Evolutionary conservation across 1,139 yeast species (phyloP).

Genomic region (Suhomyces chickasaworum): DNA sequence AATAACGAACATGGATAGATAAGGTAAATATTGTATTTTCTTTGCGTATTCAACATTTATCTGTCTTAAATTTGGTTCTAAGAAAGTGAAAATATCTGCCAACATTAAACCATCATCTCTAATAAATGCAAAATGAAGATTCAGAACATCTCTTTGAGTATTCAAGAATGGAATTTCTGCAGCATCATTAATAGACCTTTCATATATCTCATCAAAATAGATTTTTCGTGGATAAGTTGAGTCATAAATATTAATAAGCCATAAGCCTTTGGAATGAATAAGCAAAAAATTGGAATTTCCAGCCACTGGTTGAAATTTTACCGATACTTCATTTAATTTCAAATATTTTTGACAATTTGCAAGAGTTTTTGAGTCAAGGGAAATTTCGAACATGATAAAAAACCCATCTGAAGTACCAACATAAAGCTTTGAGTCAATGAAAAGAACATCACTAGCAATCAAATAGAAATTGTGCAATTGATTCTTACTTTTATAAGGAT

Average conservation of each 20-base stretch:
- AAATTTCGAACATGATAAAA: slow-evolving; percentile 13
- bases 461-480: slow-evolving; percentile 6
- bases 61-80: slow-evolving; percentile 33
- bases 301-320: slow-evolving; percentile 14
- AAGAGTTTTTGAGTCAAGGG: neutral
- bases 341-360: slow-evolving; percentile 17
- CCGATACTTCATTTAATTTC: slow-evolving; percentile 31
- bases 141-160: slow-evolving; percentile 5
- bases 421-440: slow-evolving; percentile 9
- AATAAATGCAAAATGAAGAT: slow-evolving; percentile 35
- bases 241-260: slow-evolving; percentile 42
- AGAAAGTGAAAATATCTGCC: slow-evolving; percentile 32
- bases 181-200: slow-evolving; percentile 21
- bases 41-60: slow-evolving; percentile 42
- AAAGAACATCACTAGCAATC: slow-evolving; percentile 15
- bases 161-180: slow-evolving; percentile 11
- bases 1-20: slow-evolving; percentile 35
- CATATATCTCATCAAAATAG: slow-evolving; percentile 40
- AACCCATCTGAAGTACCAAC: slow-evolving; percentile 25
- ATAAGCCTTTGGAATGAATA: slow-evolving; percentile 39
- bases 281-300: slow-evolving; percentile 25
- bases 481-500: slow-evolving; percentile 10
- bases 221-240: slow-evolving; percentile 42
- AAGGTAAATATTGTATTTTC: slow-evolving; percentile 19
- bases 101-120: slow-evolving; percentile 55